These are phyloP conservation scores for Scheffersomyces segobiensis DNA, from an alignment of 1,139 yeast genomes.

Conservation along the genomic window DNA sequence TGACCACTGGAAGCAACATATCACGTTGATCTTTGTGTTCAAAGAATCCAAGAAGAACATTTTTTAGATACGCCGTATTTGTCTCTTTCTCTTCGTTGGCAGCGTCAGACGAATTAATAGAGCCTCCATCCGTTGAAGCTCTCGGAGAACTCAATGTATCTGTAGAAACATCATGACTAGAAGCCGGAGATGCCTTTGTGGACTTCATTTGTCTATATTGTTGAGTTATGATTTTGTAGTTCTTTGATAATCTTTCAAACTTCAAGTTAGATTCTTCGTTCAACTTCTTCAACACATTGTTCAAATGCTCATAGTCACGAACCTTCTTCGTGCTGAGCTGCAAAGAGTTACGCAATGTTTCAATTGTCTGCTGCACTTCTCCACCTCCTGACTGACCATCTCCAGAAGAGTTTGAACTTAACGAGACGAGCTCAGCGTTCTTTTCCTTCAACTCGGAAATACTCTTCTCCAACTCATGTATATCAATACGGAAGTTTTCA, in stretches of 20 bases:
- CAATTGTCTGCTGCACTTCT: constrained; percentile 35
- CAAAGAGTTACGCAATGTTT: constrained; percentile 55
- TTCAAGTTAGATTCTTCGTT: constrained; percentile 70
- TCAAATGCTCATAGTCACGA: constrained; percentile 58
- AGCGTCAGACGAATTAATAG: neutral
- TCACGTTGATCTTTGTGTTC: constrained; percentile 92
- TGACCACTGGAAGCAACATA: constrained; percentile 80
- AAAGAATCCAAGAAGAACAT: constrained; percentile 82
- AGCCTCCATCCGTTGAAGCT: constrained; percentile 2
- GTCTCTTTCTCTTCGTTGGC: constrained; percentile 14
- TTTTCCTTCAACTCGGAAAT: constrained; percentile 29
- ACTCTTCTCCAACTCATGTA: constrained; percentile 42
- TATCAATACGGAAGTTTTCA: constrained; percentile 26
- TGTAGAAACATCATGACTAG: constrained; percentile 2
- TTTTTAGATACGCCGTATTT: constrained; percentile 76
- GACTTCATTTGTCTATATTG: constrained; percentile 47
- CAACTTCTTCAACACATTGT: constrained; percentile 56
- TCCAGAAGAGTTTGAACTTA: constrained; percentile 7
- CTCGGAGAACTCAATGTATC: constrained; percentile 4
- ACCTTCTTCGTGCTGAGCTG: constrained; percentile 49
- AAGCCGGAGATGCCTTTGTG: constrained; percentile 12
- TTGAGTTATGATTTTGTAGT: constrained; percentile 59
- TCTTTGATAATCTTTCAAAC: constrained; percentile 64
- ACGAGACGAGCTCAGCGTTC: constrained; percentile 19
- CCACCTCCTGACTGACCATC: constrained; percentile 24